phyloP scores from a whole-genome alignment of 75 land plant species.

The Pinus tabuliformis region DNA sequence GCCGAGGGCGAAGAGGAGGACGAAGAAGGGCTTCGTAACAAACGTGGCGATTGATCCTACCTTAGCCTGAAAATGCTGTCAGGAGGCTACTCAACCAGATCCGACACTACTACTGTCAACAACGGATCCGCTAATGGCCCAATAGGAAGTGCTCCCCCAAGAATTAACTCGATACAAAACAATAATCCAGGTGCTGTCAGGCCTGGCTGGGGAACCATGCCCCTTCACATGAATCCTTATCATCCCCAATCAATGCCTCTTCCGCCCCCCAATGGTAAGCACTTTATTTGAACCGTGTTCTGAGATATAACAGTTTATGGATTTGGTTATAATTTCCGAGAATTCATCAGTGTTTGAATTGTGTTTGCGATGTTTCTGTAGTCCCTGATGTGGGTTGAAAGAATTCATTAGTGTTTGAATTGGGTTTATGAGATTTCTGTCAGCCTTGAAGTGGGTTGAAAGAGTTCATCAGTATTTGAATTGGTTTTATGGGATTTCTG shows the following conservation, averaged over 20 bases:
- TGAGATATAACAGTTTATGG: too few species aligned
- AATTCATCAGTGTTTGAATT: too few species aligned
- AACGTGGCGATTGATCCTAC: too few species aligned
- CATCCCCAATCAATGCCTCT: conserved; percentile 3
- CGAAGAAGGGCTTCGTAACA: too few species aligned
- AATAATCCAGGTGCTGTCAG: conserved; percentile 5
- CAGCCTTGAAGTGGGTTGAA: background rate
- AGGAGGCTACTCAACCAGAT: background rate
- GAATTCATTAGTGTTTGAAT: background rate
- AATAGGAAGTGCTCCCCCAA: background rate
- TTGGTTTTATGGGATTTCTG: background rate
- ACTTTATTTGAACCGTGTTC: background rate
- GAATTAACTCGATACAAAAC: background rate
- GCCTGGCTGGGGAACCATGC: conserved; percentile 9
- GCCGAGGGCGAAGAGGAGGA: too few species aligned
- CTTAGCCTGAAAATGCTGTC: too few species aligned
- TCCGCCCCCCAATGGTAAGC: conserved; percentile 4
- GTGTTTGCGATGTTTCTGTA: background rate
- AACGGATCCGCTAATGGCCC: conserved; percentile 9
- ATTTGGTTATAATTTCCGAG: too few species aligned
- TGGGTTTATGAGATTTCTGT: background rate
- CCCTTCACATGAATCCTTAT: background rate
- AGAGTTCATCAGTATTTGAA: background rate
- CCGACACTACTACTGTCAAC: background rate
- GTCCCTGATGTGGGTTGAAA: background rate